Conservation (phyloP, 805 yeast genomes). For the Kurtzmaniella fragi region DNA sequence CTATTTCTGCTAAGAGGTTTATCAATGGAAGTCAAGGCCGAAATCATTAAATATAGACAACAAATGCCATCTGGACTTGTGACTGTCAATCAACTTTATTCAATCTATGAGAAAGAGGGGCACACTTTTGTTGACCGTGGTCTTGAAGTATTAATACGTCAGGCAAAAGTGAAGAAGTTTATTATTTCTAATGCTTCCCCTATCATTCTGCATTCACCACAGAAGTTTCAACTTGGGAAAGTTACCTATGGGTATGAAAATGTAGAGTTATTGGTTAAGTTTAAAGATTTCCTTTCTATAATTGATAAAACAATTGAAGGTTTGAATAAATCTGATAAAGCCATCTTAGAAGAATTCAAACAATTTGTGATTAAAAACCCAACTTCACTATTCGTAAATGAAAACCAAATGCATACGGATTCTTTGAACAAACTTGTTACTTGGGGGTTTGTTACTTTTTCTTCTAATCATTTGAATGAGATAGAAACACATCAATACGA, state of each 20-base stretch:
- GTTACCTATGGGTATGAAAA: conserved; percentile 40
- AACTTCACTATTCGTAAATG: conserved; percentile 20
- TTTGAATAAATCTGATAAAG: conserved; percentile 8
- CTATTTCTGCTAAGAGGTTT: conserved; percentile 31
- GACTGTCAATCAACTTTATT: conserved; percentile 44
- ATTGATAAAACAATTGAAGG: conserved; percentile 5
- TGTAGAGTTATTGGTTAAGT: conserved; percentile 30
- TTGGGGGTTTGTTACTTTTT: conserved; percentile 40
- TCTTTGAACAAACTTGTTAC: conserved; percentile 29
- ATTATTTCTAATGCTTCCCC: conserved; percentile 42
- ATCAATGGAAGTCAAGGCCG: conserved; percentile 30
- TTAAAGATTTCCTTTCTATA: conserved; percentile 13
- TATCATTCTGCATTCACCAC: conserved; percentile 33
- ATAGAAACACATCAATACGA: conserved; percentile 36
- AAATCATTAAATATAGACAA: conserved; percentile 27
- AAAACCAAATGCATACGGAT: conserved; percentile 18
- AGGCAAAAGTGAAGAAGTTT: conserved; percentile 34
- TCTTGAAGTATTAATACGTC: conserved; percentile 31
- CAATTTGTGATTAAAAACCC: conserved; percentile 19
- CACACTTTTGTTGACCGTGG: conserved; percentile 46
- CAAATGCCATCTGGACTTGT: conserved; percentile 37
- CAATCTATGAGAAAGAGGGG: conserved; percentile 41
- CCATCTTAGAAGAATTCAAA: conserved; percentile 17
- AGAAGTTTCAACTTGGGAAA: conserved; percentile 27
- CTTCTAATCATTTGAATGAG: conserved; percentile 39